Percentiles rank a stretch among this genome's conserved stretches.
phyloP scores from a whole-genome alignment of 441 rosid species.

The Eruca vesicaria region DNA sequence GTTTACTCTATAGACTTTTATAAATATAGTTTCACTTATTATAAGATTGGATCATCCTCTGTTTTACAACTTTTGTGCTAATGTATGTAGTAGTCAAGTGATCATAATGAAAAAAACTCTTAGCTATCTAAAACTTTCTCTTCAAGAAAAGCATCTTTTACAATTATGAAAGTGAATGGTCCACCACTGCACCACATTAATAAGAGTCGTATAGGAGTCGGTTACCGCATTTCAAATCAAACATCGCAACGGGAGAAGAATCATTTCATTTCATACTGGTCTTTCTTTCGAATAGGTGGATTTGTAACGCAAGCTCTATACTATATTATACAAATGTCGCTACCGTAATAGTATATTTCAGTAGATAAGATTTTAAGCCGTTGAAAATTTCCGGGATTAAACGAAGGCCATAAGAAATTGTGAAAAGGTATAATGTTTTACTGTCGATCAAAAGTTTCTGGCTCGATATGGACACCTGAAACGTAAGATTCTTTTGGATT shows the following conservation, averaged over 20 bases:
- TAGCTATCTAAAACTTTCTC: background rate
- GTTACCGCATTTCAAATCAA: background rate
- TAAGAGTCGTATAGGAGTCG: slow-evolving; percentile 5
- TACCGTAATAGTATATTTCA: background rate
- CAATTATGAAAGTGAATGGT: background rate
- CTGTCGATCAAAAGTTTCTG: background rate
- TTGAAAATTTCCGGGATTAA: too few relatives aligned
- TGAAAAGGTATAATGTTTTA: background rate
- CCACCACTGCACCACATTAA: background rate
- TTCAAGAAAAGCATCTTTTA: background rate
- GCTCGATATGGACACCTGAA: background rate
- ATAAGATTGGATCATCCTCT: background rate
- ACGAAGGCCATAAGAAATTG: background rate
- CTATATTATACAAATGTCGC: background rate
- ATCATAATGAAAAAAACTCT: background rate
- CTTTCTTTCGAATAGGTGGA: background rate
- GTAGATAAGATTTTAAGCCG: background rate
- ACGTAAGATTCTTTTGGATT: background rate
- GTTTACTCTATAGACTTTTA: slow-evolving; percentile 2
- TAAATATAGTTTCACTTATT: background rate
- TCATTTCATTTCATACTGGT: slow-evolving; percentile 20
- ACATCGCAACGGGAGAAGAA: slow-evolving; percentile 2
- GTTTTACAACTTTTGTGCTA: background rate
- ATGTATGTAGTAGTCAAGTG: slow-evolving; percentile 13
- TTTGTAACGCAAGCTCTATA: background rate